Evolutionary conservation across 768 basidiomycete genomes (phyloP).

Genomic region (Russula ochroleuca): DNA sequence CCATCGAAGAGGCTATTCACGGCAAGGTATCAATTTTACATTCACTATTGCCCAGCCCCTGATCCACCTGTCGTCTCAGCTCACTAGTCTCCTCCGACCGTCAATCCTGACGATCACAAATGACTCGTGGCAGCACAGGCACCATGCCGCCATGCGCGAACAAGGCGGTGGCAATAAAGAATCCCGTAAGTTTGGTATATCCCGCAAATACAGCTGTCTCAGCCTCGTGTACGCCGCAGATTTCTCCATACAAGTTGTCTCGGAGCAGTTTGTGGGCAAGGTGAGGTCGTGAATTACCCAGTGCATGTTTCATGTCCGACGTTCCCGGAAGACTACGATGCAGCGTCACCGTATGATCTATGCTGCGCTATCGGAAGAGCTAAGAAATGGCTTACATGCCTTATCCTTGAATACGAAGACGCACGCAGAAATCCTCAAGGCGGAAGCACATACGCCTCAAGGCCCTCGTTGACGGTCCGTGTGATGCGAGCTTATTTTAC

Average conservation of each 20-base stretch:
- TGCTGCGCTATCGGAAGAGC: slow-evolving; percentile 63
- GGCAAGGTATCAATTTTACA: slow-evolving; percentile 24
- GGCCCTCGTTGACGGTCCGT: slow-evolving; percentile 19
- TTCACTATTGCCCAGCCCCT: slow-evolving; percentile 18
- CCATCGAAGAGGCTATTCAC: slow-evolving; percentile 26
- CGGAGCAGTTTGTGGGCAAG: slow-evolving; percentile 69
- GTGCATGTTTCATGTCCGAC: slow-evolving; percentile 18
- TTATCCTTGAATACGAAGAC: slow-evolving; percentile 74
- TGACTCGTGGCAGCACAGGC: slow-evolving; percentile 81
- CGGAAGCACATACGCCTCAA: slow-evolving; percentile 25
- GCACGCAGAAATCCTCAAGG: slow-evolving; percentile 42
- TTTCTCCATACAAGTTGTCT: slow-evolving; percentile 71
- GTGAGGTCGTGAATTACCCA: slow-evolving; percentile 38
- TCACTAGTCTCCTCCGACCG: slow-evolving; percentile 59
- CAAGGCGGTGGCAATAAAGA: slow-evolving; percentile 65
- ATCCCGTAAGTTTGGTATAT: slow-evolving; percentile 56
- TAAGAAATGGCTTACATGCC: slow-evolving; percentile 69
- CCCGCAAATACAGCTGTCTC: slow-evolving; percentile 27
- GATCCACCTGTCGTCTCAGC: slow-evolving; percentile 40
- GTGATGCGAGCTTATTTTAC: background rate
- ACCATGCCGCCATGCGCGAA: slow-evolving; percentile 77
- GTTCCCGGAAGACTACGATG: slow-evolving; percentile 53
- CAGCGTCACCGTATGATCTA: slow-evolving; percentile 82
- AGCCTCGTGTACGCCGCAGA: slow-evolving; percentile 42
- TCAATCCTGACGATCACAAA: slow-evolving; percentile 63